Evolutionary conservation across 768 basidiomycete species (phyloP), one percentile per base, ranked within the genome.

Genomic region (Ramaria sp.): DNA sequence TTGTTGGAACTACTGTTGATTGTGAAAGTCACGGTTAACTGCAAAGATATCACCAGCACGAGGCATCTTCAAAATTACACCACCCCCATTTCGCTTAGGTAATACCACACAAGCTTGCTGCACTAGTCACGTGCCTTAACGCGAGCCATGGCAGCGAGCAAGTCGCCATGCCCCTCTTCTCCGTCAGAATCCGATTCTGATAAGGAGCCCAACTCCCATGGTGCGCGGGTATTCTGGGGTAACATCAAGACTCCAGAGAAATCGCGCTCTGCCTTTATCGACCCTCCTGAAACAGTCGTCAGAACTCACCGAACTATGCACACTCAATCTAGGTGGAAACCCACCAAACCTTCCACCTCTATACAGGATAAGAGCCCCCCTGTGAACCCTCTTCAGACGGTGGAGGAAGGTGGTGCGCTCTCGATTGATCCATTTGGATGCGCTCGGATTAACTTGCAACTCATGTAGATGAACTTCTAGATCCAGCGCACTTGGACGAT

Each of bases 161-260:
- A 24, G 24, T 30, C 25, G 13, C n/a, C 48, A 50, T 24, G 28
- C 25, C 24, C 41, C 13, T 32, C n/a, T 41, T 32, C 43, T 15
- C 39, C 27, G 5, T 45, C 32, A 38, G 32, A 27, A 13, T 45
- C 53, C 9, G 53, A 55, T 25, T 55, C 53, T 24, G 53, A 55
- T 18, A 36, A 12, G 3, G 53, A 55, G 32, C 53, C 53, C 13
- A 55, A 55, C 28, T 32, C 53, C n/a, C 28, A 1, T 18, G 41
- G 45, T 20, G 42, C 53, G 13, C 42, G 39, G 9, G 18, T 55
- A 30, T 55, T 55, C 28, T 55, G 53, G 53, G 53, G 53, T 12
- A 43, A 55, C 20, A 32, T 55, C 3, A 55, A 55, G 34, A 55
- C 53, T 12, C 53, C 53, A 30, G 53, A 55, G 28, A 45, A 48